phyloP scores from a whole-genome alignment of 1,139 yeast genomes.

The Magnusiomyces ingens region DNA sequence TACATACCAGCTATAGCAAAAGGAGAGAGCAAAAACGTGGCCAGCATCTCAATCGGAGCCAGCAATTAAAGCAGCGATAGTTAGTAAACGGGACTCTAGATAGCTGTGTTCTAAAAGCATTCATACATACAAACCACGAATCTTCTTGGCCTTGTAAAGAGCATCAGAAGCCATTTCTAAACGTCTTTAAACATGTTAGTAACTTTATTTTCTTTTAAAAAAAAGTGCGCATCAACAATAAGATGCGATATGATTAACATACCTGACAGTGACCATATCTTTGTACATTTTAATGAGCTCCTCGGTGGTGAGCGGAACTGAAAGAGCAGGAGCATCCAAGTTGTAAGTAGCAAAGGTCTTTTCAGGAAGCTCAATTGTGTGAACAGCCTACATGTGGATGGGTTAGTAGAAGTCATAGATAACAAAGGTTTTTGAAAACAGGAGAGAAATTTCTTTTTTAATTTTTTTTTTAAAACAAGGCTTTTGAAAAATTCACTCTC shows the following conservation, averaged over 20 bases:
- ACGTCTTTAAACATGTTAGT: constrained; percentile 44
- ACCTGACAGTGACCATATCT: constrained; percentile 73
- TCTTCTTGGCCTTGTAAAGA: constrained; percentile 94
- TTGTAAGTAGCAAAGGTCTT: constrained; percentile 80
- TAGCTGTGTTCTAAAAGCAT: too few species aligned
- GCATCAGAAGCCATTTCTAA: constrained; percentile 99
- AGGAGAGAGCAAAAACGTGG: neutral
- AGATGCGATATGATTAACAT: neutral
- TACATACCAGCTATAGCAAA: constrained; percentile 10
- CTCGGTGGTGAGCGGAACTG: constrained; percentile 72
- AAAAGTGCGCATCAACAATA: constrained; percentile 10
- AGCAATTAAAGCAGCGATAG: constrained; percentile 7
- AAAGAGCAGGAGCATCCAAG: constrained; percentile 58
- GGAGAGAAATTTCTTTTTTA: too few species aligned
- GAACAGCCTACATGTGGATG: neutral
- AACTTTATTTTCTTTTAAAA: neutral
- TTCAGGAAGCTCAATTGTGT: constrained; percentile 55
- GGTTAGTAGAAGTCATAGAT: constrained; percentile 10
- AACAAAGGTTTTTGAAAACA: too few species aligned
- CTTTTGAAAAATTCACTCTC: too few species aligned
- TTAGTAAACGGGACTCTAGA: too few species aligned
- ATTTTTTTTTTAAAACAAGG: too few species aligned
- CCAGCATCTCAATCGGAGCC: neutral
- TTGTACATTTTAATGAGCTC: constrained; percentile 87
- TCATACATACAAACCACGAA: constrained; percentile 68